These are phyloP conservation scores for Syncephalastrum monosporum DNA, from an alignment of 371 early-diverging fungal genomes.

Conservation along the genomic window DNA sequence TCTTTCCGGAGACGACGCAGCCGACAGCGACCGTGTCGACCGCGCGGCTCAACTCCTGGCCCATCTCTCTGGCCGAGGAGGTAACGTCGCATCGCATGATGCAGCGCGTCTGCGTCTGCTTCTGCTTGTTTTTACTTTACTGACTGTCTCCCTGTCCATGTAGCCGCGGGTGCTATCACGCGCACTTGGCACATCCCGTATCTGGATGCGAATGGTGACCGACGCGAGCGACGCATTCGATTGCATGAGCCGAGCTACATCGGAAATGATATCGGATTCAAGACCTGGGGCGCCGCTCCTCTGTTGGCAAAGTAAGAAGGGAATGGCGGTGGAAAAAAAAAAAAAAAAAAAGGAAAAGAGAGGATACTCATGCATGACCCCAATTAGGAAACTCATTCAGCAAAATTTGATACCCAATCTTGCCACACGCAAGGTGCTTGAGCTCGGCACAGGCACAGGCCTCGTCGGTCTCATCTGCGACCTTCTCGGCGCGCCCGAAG, in stretches of 20 bases:
- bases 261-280: conserved; percentile 48
- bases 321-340: too few species aligned
- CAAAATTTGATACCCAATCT: conserved; percentile 38
- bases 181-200: conserved; percentile 50
- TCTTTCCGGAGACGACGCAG: conserved; percentile 22
- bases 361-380: neutral
- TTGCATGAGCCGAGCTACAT: conserved; percentile 48
- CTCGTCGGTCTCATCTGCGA: conserved; percentile 46
- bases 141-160: neutral
- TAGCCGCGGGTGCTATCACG: conserved; percentile 49
- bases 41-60: conserved; percentile 38
- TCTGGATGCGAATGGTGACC: conserved; percentile 30
- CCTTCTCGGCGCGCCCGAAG: conserved; percentile 33
- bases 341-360: too few species aligned
- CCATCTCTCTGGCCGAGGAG: conserved; percentile 51
- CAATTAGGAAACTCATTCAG: conserved; percentile 37
- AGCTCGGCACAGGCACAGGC: conserved; percentile 50
- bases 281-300: conserved; percentile 54
- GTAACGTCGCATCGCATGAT: conserved; percentile 16
- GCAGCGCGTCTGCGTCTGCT: too few species aligned
- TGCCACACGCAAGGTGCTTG: conserved; percentile 21
- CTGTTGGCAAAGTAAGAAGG: conserved; percentile 43
- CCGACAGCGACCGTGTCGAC: conserved; percentile 31
- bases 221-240: conserved; percentile 20
- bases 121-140: too few species aligned